phyloP scores from a whole-genome alignment of 1,284 basidiomycete genomes.

The Mycena citricolor region DNA sequence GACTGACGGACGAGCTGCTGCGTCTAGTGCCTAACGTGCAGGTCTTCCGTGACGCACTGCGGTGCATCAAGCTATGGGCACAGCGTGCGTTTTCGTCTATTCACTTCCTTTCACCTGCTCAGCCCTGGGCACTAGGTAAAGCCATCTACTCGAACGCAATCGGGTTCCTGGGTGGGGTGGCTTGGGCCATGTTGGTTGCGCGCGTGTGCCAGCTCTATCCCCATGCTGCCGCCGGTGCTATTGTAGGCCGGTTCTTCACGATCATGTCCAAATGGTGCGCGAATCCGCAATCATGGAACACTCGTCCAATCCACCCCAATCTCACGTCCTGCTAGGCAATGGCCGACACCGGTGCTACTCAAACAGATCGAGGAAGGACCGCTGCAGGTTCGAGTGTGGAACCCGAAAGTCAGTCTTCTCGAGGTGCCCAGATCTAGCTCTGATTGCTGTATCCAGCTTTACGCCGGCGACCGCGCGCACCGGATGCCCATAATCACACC shows the following conservation, averaged over 20 bases:
- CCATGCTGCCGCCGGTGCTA: constrained; percentile 91
- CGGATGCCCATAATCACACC: constrained; percentile 99
- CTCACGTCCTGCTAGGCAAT: constrained; percentile 59
- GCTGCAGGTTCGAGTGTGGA: constrained; percentile 94
- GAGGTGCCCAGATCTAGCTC: background rate
- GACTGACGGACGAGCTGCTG: constrained; percentile 98
- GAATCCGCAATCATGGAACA: background rate
- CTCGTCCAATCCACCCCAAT: background rate
- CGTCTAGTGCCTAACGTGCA: constrained; percentile 93
- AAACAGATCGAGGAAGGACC: constrained; percentile 97
- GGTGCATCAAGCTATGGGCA: constrained; percentile 98
- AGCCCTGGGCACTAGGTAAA: constrained; percentile 56
- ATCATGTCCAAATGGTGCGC: constrained; percentile 94
- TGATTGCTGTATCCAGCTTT: constrained; percentile 58
- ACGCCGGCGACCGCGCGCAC: constrained; percentile 90
- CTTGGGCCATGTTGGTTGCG: constrained; percentile 97
- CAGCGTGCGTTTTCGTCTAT: constrained; percentile 67
- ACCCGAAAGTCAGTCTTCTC: constrained; percentile 71
- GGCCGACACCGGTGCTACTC: constrained; percentile 96
- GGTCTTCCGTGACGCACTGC: constrained; percentile 91
- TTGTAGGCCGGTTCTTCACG: constrained; percentile 95
- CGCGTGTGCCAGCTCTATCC: constrained; percentile 99
- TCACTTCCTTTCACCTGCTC: background rate
- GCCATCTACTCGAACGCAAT: constrained; percentile 99
- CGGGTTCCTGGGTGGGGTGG: constrained; percentile 97